Base-by-base conservation (phyloP, 805 yeast species). In the Barnettozyma siamensis region DNA sequence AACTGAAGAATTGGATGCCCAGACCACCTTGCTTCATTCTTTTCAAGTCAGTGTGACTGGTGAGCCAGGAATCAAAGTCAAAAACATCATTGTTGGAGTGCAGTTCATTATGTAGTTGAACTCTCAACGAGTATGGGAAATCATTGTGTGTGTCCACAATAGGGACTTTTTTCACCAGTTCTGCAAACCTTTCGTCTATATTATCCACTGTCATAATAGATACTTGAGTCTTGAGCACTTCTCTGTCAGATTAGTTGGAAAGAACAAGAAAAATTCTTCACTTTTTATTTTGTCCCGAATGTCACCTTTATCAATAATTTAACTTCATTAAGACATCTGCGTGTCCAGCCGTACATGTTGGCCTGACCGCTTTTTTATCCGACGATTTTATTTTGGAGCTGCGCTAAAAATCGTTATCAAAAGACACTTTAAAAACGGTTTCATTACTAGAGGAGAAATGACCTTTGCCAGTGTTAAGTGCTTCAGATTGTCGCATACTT, bases 1-100 rank as follows among this genome's bases (percentile, higher is more conserved):
- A 70, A 40, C 72, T 65, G 55, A 73, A 74, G 53, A 74, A 74
- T 47, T 75, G 79, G 23, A 70, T 52, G 0, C 79, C 79, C 12
- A 74, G 51, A 13, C 59, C 58, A 1, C 78, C 80, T 46, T 65
- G 51, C 31, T 59, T 54, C 61, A 74, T 57, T 28, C 62, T 58
- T 2, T 59, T 55, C 43, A 75, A 50, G 42, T 71, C 76, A 1
- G 79, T 74, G 37, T 72, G 75, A 21, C 67, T 58, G 1, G 62
- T 58, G 10, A 72, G 45, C n/a, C 60, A 49, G 10, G 64, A 53
- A 42, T 67, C 66, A 48, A 72, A 70, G 40, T 66, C 63, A 41
- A 73, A 67, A 35, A 55, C 59, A 27, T 53, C 44, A 10, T 57
- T 57, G 19, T 55, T 26, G 11, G 39, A 37, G 41, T 65, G 65